phyloP scores from a whole-genome alignment of 192 early-diverging fungal genomes.

The Powellomyces hirtus region DNA sequence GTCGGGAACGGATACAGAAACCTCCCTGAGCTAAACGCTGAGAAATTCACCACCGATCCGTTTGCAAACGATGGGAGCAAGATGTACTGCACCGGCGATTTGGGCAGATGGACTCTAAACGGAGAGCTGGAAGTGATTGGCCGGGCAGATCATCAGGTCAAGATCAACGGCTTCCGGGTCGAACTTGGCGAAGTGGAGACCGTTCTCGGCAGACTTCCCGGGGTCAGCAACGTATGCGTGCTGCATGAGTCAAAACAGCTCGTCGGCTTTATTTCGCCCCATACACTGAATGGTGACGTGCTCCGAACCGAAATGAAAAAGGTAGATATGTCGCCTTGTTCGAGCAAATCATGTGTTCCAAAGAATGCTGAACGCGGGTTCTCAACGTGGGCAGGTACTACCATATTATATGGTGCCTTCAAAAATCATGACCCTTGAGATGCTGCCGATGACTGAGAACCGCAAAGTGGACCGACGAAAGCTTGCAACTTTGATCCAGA shows the following conservation, averaged over 20 bases:
- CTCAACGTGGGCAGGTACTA: no score
- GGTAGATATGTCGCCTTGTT: background rate
- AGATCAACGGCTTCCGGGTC: constrained; percentile 20
- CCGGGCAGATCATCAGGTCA: constrained; percentile 23
- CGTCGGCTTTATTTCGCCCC: constrained; percentile 33
- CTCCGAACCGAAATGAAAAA: background rate
- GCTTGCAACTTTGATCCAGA: no score
- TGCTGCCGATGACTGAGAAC: constrained; percentile 30
- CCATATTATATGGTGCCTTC: constrained; percentile 41
- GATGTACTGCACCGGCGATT: constrained; percentile 7
- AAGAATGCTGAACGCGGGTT: no score
- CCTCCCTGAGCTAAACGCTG: constrained; percentile 34
- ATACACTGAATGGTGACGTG: background rate
- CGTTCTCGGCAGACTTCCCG: background rate
- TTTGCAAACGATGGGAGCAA: background rate
- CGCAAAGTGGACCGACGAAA: constrained; percentile 15
- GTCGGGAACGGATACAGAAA: constrained; percentile 44
- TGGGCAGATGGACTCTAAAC: background rate
- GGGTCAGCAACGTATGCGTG: constrained; percentile 22
- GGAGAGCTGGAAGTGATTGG: constrained; percentile 14
- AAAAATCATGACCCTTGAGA: constrained; percentile 11
- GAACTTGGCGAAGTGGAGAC: constrained; percentile 11
- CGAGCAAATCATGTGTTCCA: no score
- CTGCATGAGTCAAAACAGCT: constrained; percentile 27
- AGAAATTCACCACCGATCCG: constrained; percentile 35